Percentiles rank a stretch among this genome's conserved stretches.
These are phyloP conservation scores for Boechera stricta DNA, from an alignment of 345 rosid species.

Conservation along the genomic window DNA sequence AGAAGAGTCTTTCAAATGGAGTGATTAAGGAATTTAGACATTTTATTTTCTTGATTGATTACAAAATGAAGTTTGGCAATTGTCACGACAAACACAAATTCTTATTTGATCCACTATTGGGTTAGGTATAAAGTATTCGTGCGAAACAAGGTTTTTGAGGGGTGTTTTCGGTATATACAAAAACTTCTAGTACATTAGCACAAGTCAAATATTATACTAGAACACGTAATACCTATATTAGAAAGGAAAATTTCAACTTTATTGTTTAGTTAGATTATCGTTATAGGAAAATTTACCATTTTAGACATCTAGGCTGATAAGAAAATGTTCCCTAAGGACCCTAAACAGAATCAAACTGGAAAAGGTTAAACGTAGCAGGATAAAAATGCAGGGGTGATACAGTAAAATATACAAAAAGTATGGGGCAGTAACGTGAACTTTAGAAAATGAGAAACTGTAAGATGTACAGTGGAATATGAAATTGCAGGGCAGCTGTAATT, in stretches of 20 bases:
- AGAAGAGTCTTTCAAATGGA: conserved; percentile 9
- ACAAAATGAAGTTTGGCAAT: conserved; percentile 28
- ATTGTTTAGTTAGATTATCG: neutral
- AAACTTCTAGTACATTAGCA: neutral
- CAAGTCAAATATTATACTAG: conserved; percentile 23
- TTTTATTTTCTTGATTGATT: conserved; percentile 21
- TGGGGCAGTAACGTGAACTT: conserved; percentile 36
- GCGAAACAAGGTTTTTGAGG: conserved; percentile 1
- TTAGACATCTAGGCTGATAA: neutral
- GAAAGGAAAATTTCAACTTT: neutral
- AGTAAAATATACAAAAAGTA: neutral
- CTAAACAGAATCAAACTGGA: neutral
- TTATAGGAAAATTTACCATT: neutral
- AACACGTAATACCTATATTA: conserved; percentile 33
- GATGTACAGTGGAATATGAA: conserved; percentile 22
- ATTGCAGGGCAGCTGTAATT: conserved; percentile 46
- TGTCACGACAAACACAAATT: conserved; percentile 13
- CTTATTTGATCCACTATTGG: conserved; percentile 16
- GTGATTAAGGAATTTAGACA: conserved; percentile 34
- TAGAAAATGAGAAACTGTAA: conserved; percentile 15
- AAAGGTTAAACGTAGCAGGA: neutral
- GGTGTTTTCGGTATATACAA: neutral
- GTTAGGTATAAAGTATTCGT: neutral
- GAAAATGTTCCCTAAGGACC: neutral
- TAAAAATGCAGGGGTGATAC: conserved; percentile 17